Conservation (phyloP, 2,329 filamentous ascomycete species). For the Blastomyces gilchristii region DNA sequence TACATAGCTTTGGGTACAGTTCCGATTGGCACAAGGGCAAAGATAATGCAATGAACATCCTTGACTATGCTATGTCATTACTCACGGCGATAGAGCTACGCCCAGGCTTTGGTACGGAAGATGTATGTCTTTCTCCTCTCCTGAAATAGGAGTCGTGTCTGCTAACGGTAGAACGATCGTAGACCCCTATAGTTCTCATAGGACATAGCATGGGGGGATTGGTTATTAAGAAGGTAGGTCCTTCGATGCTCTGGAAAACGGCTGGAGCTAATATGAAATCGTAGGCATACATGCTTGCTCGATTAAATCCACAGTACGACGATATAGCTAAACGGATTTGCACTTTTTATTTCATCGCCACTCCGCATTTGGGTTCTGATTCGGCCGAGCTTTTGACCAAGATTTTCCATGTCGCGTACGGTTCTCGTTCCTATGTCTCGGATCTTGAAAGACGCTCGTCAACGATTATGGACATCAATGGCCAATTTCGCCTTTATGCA, state of each 20-base stretch:
- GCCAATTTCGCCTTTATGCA: conserved; percentile 36
- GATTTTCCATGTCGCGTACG: conserved; percentile 26
- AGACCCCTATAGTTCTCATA: conserved; percentile 13
- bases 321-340: conserved; percentile 11
- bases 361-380: conserved; percentile 19
- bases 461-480: conserved; percentile 34
- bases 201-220: conserved; percentile 16
- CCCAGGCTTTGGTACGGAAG: neutral
- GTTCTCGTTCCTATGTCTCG: conserved; percentile 29
- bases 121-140: neutral
- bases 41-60: conserved; percentile 5
- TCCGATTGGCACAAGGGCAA: conserved; percentile 19
- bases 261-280: neutral
- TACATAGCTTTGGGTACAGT: conserved; percentile 32
- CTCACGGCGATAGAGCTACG: neutral
- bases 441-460: conserved; percentile 32
- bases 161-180: neutral
- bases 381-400: conserved; percentile 16
- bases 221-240: conserved; percentile 11
- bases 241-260: neutral
- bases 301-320: conserved; percentile 3
- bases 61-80: neutral
- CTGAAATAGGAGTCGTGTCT: neutral
- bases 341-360: conserved; percentile 19
- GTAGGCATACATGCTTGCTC: conserved; percentile 8